Base-by-base conservation (phyloP, 2,329 filamentous ascomycete species). In the Clonostachys solani region DNA sequence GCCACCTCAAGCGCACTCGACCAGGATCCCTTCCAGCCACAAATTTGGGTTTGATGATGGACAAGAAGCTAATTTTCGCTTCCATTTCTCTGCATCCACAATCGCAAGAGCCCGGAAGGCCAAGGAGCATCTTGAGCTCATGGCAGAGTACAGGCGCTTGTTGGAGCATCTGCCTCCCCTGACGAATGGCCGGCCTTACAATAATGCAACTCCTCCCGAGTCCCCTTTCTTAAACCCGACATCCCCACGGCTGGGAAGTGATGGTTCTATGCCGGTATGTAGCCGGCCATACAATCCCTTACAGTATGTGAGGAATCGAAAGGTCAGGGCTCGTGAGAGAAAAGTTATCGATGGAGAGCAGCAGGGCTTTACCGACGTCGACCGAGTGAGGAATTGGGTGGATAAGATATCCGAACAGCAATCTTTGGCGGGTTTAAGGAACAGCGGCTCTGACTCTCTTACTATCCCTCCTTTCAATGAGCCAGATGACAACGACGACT, bases 291-390 rank as follows among this genome's bases (percentile, higher is more conserved):
- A 97, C 62, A 96, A 99, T 61, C 94, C 92, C 5, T 69, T 99
- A 19, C 94, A 97, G 64, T 90, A 90, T 56, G 87, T 97, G 47
- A 85, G 94, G 17, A 97, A 99, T 60, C 81, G 92, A 43, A 92
- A 92, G 61, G 80, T 94, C 12, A 80, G 94, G 52, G 86, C 86
- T 23, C 80, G 92, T 15, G 89, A 95, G 66, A 81, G 89, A 38
- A 84, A 80, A 53, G 68, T 78, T 1, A 84, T 96, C 34, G 82
- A 94, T 57, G 83, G 87, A 15, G 83, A 89, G 51, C 74, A 77
- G 2, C 84, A 88, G 54, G 89, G 88, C 2, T 97, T 95, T 71
- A 76, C 81, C 37, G 84, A 96, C 62, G 72, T 89, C 2, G 73
- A 80, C 5, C 80, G 74, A 42, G 89, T 96, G 8, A 80, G 80